Evolutionary conservation across 2,329 filamentous ascomycete species (phyloP).

Genomic region (Fusarium tanahbumbuense): DNA sequence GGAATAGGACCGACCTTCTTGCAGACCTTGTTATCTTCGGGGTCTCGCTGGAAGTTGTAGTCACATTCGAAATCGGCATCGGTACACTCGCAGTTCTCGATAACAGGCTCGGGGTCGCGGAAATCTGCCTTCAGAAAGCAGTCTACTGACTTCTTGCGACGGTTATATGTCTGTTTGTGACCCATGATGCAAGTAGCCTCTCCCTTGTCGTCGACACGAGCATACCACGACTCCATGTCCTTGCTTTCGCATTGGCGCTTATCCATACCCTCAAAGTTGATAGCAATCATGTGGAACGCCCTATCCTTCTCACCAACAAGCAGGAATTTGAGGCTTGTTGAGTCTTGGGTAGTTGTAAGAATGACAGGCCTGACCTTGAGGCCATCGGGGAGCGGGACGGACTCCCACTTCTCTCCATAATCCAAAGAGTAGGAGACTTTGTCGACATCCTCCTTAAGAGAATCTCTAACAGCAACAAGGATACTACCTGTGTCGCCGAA

Average conservation of each 20-base stretch:
- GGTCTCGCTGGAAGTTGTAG: constrained; percentile 82
- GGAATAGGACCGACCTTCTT: constrained; percentile 70
- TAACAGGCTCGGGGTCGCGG: constrained; percentile 77
- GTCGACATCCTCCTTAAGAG: constrained; percentile 67
- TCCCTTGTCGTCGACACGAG: constrained; percentile 81
- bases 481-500: constrained; percentile 95
- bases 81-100: constrained; percentile 82
- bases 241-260: constrained; percentile 80
- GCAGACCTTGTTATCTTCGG: constrained; percentile 75
- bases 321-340: constrained; percentile 91
- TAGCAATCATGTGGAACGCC: constrained; percentile 73
- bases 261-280: constrained; percentile 87
- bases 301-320: constrained; percentile 73
- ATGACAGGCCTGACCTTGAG: constrained; percentile 76
- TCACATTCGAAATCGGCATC: constrained; percentile 94
- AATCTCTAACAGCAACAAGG: constrained; percentile 84
- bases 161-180: constrained; percentile 86
- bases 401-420: constrained; percentile 87
- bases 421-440: constrained; percentile 83
- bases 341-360: constrained; percentile 90
- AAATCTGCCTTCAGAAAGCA: constrained; percentile 92
- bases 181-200: constrained; percentile 94
- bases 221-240: constrained; percentile 91
- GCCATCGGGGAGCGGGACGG: constrained; percentile 72
- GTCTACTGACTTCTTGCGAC: constrained; percentile 86